Conservation (phyloP, 495 filamentous ascomycete species). For the Xylaria longipes region DNA sequence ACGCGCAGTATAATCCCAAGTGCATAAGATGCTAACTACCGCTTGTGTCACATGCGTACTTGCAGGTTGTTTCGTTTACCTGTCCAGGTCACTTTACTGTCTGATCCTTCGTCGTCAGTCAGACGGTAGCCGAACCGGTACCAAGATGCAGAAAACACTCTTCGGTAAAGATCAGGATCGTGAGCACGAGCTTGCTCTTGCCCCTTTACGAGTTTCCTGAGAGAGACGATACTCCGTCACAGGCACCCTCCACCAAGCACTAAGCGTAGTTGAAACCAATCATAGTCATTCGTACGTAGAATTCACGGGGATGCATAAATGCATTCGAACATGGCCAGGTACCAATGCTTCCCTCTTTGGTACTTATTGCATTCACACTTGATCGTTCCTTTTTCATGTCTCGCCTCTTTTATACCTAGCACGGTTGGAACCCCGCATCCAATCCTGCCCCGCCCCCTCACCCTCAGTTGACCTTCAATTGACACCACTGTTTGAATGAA, state of each 20-base stretch:
- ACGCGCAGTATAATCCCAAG: not conserved
- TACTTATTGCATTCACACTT: not conserved
- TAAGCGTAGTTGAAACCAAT: not conserved
- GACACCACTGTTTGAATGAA: not conserved
- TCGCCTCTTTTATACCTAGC: not conserved
- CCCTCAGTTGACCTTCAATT: not conserved
- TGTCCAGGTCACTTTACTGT: not conserved
- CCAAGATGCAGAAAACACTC: not conserved
- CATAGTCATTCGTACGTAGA: not conserved
- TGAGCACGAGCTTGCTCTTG: not conserved
- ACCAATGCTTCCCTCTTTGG: not conserved
- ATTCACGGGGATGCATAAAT: not conserved
- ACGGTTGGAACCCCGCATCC: not conserved
- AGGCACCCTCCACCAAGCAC: not conserved
- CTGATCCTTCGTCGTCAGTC: not conserved
- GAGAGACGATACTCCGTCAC: not conserved
- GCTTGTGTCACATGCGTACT: slow-evolving; percentile 16
- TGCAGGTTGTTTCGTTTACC: slow-evolving; percentile 16
- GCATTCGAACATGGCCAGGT: not conserved
- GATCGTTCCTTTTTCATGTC: not conserved
- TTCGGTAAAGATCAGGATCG: not conserved
- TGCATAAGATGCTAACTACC: not conserved
- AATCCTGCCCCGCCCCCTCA: slow-evolving; percentile 6
- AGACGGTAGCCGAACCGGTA: not conserved
- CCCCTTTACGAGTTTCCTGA: not conserved